Evolutionary conservation across 345 rosid species (phyloP), one percentile per base, ranked within the genome.

Genomic region (Syzygium oleosum): DNA sequence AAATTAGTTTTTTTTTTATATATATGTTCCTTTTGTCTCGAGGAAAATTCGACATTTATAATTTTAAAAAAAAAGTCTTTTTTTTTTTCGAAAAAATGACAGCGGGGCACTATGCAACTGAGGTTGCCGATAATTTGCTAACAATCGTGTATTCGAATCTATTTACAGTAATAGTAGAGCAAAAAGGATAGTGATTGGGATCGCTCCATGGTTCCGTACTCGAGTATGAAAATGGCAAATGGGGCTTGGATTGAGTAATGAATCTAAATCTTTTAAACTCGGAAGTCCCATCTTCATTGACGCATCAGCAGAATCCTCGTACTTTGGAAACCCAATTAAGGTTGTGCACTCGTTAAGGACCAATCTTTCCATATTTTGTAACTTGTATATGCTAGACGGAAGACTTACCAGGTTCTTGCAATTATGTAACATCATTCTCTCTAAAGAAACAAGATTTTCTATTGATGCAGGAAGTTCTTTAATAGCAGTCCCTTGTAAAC

Each of bases 91-190:
- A 9, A 54, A 54, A 54, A 54, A 54, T 21, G 58, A 54, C 58
- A 54, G 21, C 10, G 2, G 0, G 10, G 9, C 51, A 51, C 51
- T 51, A 51, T 51, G 52, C 52, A 21, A 54, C 8, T 1, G 22
- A 7, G 8, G 7, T 0, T 54, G 9, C 11, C 0, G 1, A 17
- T 6, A 17, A 53, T 53, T 53, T 53, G 21, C 22, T 19, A 54
- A 1, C 10, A 21, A 21, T 21, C 11, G 9, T 2, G 0, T 54
- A 23, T 54, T 19, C 3, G 11, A 21, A 54, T 54, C 58, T 54
- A 54, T 21, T 54, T 54, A 3, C 11, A 54, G 0, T 7, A 7
- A 21, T 54, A 54, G 22, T 21, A 21, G 10, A 54, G 25, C 0
- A 10, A 21, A 54, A 21, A 25, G 58, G n/a, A 54, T 2, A 21